These are phyloP conservation scores for Saccharomyces hybrid DNA, from an alignment of 1,139 yeast genomes.

Conservation along the genomic window DNA sequence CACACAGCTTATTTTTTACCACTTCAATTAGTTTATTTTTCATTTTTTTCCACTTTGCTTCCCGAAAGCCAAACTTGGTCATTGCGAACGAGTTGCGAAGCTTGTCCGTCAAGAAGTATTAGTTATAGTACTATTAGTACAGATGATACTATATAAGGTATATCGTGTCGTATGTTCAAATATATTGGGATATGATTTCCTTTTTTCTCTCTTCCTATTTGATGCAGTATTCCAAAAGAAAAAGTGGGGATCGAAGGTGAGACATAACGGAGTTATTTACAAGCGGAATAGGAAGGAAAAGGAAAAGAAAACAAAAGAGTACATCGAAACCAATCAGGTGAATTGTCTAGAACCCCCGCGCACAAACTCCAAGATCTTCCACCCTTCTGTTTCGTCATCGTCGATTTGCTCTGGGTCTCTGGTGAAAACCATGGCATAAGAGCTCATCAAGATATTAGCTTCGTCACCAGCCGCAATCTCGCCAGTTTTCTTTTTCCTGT, in stretches of 20 bases:
- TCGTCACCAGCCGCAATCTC: slow-evolving; percentile 96
- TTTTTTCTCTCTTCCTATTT: neutral
- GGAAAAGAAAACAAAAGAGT: neutral
- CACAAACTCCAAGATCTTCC: slow-evolving; percentile 93
- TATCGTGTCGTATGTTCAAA: neutral
- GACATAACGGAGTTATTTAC: slow-evolving; percentile 2
- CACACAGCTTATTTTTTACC: neutral
- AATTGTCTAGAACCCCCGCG: slow-evolving; percentile 90
- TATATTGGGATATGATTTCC: neutral
- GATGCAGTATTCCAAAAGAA: neutral
- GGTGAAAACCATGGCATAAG: slow-evolving; percentile 94
- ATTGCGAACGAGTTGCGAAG: neutral
- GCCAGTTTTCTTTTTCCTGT: slow-evolving; percentile 83
- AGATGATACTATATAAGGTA: neutral
- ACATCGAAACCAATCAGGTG: slow-evolving; percentile 41
- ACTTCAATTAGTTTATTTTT: neutral
- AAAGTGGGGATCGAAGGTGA: neutral
- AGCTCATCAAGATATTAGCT: slow-evolving; percentile 84
- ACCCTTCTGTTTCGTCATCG: slow-evolving; percentile 88
- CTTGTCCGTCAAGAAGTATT: neutral
- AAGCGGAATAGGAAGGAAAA: neutral
- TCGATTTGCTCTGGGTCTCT: slow-evolving; percentile 89
- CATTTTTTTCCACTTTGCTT: neutral
- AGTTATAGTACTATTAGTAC: neutral
- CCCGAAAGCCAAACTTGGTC: neutral